Evolutionary conservation across 305 asterid genomes (phyloP).

Genomic region (Fraxinus sp.): DNA sequence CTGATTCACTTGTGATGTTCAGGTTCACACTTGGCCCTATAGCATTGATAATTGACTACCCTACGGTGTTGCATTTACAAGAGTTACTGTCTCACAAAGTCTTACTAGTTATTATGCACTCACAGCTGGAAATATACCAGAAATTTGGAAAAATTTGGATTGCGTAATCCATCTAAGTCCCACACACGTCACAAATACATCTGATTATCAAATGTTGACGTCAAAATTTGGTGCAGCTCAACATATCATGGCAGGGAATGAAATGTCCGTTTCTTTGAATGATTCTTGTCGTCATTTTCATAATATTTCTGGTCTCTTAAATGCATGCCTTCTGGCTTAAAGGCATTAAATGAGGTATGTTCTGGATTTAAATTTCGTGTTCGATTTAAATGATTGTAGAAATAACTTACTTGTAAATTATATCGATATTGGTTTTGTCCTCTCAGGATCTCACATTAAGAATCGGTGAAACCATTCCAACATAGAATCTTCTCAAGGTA

Average conservation of each 20-base stretch:
- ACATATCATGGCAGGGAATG: conserved; percentile 97
- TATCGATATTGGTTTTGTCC: conserved; percentile 22
- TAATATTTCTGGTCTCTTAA: conserved; percentile 41
- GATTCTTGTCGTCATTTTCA: not conserved
- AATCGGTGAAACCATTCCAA: conserved; percentile 44
- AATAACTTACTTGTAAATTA: not conserved
- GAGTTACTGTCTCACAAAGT: conserved; percentile 48
- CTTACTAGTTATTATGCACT: conserved; percentile 54
- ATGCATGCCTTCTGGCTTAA: conserved; percentile 28
- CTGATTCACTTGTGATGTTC: conserved; percentile 22
- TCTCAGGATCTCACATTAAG: conserved; percentile 51
- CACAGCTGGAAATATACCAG: conserved; percentile 36
- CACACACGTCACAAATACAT: conserved; percentile 42
- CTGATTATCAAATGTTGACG: conserved; percentile 74
- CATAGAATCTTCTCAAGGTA: conserved; percentile 97
- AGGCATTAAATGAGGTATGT: conserved; percentile 39
- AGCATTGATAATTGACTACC: conserved; percentile 83
- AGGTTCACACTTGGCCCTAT: conserved; percentile 96
- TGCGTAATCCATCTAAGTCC: conserved; percentile 85
- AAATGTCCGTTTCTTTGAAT: conserved; percentile 48
- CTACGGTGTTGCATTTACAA: conserved; percentile 61
- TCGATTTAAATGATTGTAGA: not conserved
- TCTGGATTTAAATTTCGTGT: not conserved
- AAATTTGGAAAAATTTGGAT: conserved; percentile 60
- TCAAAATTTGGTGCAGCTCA: conserved; percentile 75